phyloP scores from a whole-genome alignment of 176 grass and related monocot genomes.

The Rhynchospora breviuscula region DNA sequence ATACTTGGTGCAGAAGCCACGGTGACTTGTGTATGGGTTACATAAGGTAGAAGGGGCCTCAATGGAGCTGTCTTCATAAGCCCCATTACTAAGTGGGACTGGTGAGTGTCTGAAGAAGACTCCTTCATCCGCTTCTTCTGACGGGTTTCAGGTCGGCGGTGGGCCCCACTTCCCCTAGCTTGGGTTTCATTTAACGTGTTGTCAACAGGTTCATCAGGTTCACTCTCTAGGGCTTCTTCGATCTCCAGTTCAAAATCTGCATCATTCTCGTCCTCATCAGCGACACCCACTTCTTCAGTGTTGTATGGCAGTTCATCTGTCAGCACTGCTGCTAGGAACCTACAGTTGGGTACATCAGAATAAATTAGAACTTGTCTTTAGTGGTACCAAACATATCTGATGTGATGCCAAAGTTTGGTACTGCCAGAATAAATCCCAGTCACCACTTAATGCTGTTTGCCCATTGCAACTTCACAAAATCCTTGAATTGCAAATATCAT shows the following conservation, averaged over 20 bases:
- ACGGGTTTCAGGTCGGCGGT: conserved; percentile 57
- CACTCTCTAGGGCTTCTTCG: conserved; percentile 90
- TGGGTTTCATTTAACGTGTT: conserved; percentile 13
- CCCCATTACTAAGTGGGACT: conserved; percentile 1
- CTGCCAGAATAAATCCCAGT: not conserved
- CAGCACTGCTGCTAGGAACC: conserved; percentile 94
- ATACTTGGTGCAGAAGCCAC: conserved; percentile 15
- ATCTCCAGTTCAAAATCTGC: conserved; percentile 88
- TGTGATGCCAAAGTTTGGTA: not conserved
- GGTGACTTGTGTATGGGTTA: not conserved
- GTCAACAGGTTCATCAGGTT: conserved; percentile 57
- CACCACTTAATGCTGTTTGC: not conserved
- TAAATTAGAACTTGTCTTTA: not conserved
- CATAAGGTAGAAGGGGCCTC: conserved; percentile 51
- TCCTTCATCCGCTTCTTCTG: conserved; percentile 41
- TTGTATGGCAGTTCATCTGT: conserved; percentile 35
- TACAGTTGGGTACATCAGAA: conserved; percentile 19
- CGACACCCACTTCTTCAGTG: conserved; percentile 38
- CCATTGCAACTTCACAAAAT: not conserved
- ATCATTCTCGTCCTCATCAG: conserved; percentile 97
- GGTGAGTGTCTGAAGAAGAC: conserved; percentile 31
- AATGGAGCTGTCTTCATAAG: conserved; percentile 36
- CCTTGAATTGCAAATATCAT: not conserved
- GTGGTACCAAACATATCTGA: not conserved
- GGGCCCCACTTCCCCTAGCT: not conserved